Evolutionary conservation across 2,329 filamentous ascomycete species (phyloP), one percentile per base, ranked within the genome.

Genomic region (Orbilia quercus): DNA sequence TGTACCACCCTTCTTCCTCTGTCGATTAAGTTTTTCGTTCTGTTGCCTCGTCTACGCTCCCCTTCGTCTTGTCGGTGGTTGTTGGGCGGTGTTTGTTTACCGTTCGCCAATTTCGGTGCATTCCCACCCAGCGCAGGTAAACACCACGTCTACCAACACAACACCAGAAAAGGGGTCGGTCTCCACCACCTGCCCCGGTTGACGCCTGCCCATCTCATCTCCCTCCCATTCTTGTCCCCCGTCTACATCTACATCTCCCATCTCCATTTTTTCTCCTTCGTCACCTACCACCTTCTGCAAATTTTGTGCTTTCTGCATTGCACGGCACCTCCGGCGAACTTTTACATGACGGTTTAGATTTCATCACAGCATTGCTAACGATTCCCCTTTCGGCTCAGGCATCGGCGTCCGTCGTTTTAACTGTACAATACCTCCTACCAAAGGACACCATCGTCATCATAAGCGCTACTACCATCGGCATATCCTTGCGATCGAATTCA

Each of bases 41-140:
- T 51, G 69, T 66, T 72, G 67, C 67, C 67, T 72, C 67, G 67
- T 72, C 67, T 65, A 72, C 67, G 53, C 31, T 20, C 31, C 53
- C n/a, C 31, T 53, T 7, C 16, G 20, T 22, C 14, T 18, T 31
- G 36, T 20, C 31, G 23, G 55, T 25, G 1, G 57, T 34, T 16
- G 59, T 18, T 23, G 23, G 22, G 23, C 50, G 36, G 42, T 65
- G 59, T 65, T 72, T 72, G 67, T 72, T 72, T 72, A 72, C 67
- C 28, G 60, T 23, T 59, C 53, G 54, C 65, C 57, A 40, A 25
- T 53, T 59, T 12, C 62, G 23, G 60, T 9, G 22, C 59, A 25
- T 47, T 59, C 36, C 34, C 22, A 12, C 25, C 50, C n/a, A 40
- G 22, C 12, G 22, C 7, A 1, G 36, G 50, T 59, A 65, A 64